Evolutionary conservation across 495 filamentous ascomycete species (phyloP).

Genomic region (Ascobolus immersus): DNA sequence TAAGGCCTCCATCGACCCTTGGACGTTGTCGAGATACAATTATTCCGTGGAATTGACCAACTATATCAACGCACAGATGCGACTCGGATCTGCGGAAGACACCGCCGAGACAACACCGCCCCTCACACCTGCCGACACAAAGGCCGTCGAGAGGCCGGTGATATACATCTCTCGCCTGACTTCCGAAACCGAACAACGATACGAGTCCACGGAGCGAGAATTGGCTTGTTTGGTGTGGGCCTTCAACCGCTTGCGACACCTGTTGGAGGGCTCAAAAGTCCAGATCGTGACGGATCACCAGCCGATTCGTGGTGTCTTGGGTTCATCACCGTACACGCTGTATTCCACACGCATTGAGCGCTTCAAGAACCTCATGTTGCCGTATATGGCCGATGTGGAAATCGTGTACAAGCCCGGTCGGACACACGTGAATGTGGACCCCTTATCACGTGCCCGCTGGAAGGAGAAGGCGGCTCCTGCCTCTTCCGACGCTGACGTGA

Average conservation of each 20-base stretch:
- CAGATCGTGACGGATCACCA: background rate
- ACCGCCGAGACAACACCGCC: too few relatives aligned
- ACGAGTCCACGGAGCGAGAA: constrained; percentile 1
- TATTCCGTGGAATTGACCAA: too few relatives aligned
- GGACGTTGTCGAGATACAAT: too few relatives aligned
- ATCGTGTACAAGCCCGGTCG: background rate
- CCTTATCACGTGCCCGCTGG: background rate
- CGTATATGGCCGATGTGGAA: background rate
- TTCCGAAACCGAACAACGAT: background rate
- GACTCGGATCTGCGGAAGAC: too few relatives aligned
- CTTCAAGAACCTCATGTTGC: background rate
- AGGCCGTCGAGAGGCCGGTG: constrained; percentile 1
- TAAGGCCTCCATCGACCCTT: too few relatives aligned
- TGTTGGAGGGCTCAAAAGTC: background rate
- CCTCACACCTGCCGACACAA: background rate
- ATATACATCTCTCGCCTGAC: background rate
- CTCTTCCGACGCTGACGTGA: too few relatives aligned
- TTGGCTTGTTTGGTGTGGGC: background rate
- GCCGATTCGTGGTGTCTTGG: background rate
- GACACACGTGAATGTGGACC: background rate
- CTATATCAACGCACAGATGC: too few relatives aligned
- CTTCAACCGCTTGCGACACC: background rate
- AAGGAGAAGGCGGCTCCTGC: too few relatives aligned
- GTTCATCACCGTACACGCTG: background rate
- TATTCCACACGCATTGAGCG: constrained; percentile 1